Conservation (phyloP, 2,329 filamentous ascomycete genomes). For the Onygenales sp. region DNA sequence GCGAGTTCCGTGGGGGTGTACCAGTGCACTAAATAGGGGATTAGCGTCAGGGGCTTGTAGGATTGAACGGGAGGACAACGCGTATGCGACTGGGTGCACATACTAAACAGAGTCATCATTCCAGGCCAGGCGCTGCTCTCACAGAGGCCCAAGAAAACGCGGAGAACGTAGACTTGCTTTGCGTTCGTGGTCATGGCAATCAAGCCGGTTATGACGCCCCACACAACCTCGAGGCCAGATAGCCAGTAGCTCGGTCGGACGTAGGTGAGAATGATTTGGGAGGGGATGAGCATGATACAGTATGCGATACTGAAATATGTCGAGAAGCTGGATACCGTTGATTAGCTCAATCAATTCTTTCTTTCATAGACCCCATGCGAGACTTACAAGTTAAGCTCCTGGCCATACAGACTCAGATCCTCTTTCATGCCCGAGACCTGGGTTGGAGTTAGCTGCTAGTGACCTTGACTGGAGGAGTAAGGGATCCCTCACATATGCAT, state of each 20-base stretch:
- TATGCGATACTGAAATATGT: background rate
- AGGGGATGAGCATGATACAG: background rate
- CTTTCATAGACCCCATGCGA: background rate
- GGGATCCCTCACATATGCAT: constrained; percentile 13
- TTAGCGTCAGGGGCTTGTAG: background rate
- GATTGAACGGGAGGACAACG: background rate
- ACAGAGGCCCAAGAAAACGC: constrained; percentile 21
- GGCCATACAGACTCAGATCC: constrained; percentile 11
- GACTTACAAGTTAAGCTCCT: constrained; percentile 15
- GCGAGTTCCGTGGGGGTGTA: constrained; percentile 28
- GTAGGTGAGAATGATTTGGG: background rate
- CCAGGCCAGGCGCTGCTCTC: constrained; percentile 22
- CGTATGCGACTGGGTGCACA: background rate
- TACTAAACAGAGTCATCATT: constrained; percentile 23
- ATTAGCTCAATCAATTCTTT: background rate
- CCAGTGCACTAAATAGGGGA: constrained; percentile 20
- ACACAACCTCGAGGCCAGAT: constrained; percentile 18
- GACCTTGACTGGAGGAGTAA: too few species aligned
- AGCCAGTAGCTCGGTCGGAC: constrained; percentile 20
- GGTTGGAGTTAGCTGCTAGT: too few species aligned
- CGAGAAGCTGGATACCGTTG: background rate
- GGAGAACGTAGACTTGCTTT: constrained; percentile 21
- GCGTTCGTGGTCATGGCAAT: constrained; percentile 20
- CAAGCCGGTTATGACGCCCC: constrained; percentile 22
- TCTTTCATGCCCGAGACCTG: constrained; percentile 17